A percentile compares a stretch with the other conserved stretches of the same genome.
Conservation (phyloP, 2,329 filamentous ascomycete species). For the Immersiporthe knoxdaviesiana region DNA sequence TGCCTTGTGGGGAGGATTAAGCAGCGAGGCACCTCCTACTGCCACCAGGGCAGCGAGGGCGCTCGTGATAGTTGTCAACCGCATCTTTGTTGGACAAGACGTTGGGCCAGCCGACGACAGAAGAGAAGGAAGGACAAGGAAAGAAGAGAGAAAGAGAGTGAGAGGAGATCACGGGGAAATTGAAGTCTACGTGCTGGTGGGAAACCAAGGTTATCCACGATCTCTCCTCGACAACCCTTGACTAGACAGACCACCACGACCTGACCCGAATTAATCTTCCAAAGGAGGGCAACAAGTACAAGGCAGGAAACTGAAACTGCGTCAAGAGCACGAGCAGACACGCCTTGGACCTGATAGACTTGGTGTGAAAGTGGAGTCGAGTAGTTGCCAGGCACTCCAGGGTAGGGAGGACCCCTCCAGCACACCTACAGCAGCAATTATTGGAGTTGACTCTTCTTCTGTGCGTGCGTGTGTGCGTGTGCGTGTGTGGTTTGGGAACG, state of each 20-base stretch:
- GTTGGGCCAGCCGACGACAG: constrained; percentile 20
- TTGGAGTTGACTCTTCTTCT: constrained; percentile 9
- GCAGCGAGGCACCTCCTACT: constrained; percentile 34
- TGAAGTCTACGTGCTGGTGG: constrained; percentile 3
- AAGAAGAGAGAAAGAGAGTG: no score
- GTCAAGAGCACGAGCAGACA: background rate
- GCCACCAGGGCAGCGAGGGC: constrained; percentile 38
- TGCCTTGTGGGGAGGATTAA: constrained; percentile 7
- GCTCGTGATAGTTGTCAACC: constrained; percentile 31
- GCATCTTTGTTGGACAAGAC: constrained; percentile 32
- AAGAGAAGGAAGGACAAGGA: constrained; percentile 2
- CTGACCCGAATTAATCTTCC: constrained; percentile 5
- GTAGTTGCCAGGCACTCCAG: no score
- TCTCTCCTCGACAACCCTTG: constrained; percentile 1
- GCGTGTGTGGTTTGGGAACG: background rate
- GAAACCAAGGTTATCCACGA: constrained; percentile 21
- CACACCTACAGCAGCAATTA: background rate
- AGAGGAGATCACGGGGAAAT: background rate
- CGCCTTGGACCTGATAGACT: background rate
- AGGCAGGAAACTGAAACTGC: constrained; percentile 26
- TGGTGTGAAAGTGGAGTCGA: background rate
- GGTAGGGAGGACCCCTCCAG: background rate
- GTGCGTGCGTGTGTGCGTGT: no score
- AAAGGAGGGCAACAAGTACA: constrained; percentile 14
- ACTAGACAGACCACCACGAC: constrained; percentile 3